phyloP scores from a whole-genome alignment of 805 yeast species.

The Metschnikowia lochheadii region DNA sequence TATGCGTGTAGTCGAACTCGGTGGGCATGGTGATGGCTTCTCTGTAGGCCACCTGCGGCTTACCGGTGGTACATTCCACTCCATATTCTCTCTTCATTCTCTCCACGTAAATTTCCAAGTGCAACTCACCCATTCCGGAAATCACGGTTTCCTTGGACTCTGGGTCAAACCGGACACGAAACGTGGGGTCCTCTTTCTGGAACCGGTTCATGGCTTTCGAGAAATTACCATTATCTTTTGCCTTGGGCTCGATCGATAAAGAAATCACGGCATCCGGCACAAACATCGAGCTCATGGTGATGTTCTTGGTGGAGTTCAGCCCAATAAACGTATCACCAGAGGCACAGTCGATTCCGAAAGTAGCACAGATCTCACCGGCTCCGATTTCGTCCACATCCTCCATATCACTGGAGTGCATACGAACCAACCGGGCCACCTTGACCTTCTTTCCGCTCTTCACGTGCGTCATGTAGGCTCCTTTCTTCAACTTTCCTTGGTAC shows the following conservation, averaged over 20 bases:
- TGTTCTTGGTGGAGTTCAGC: slow-evolving; percentile 55
- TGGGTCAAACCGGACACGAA: slow-evolving; percentile 82
- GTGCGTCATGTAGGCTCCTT: slow-evolving; percentile 85
- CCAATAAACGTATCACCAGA: slow-evolving; percentile 98
- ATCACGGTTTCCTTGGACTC: slow-evolving; percentile 93
- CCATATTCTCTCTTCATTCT: slow-evolving; percentile 97
- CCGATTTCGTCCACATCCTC: slow-evolving; percentile 95
- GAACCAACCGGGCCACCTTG: slow-evolving; percentile 87
- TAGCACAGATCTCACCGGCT: slow-evolving; percentile 98
- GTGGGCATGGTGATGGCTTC: slow-evolving; percentile 77
- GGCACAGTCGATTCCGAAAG: slow-evolving; percentile 97
- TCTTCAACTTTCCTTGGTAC: slow-evolving; percentile 90
- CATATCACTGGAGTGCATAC: slow-evolving; percentile 99
- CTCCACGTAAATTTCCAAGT: slow-evolving; percentile 95
- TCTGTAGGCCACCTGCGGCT: slow-evolving; percentile 97
- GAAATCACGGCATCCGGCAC: slow-evolving; percentile 99
- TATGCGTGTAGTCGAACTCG: slow-evolving; percentile 88
- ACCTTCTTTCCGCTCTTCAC: slow-evolving; percentile 90
- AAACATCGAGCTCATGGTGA: slow-evolving; percentile 96
- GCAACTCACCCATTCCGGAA: slow-evolving; percentile 98
- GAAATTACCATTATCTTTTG: slow-evolving; percentile 81
- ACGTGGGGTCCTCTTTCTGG: slow-evolving; percentile 99
- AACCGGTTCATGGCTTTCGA: slow-evolving; percentile 96
- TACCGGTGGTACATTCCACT: slow-evolving; percentile 92
- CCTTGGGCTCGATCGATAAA: slow-evolving; percentile 79